Base-by-base conservation (phyloP, 768 basidiomycete species). In the Coprinopsis strossmayeri region DNA sequence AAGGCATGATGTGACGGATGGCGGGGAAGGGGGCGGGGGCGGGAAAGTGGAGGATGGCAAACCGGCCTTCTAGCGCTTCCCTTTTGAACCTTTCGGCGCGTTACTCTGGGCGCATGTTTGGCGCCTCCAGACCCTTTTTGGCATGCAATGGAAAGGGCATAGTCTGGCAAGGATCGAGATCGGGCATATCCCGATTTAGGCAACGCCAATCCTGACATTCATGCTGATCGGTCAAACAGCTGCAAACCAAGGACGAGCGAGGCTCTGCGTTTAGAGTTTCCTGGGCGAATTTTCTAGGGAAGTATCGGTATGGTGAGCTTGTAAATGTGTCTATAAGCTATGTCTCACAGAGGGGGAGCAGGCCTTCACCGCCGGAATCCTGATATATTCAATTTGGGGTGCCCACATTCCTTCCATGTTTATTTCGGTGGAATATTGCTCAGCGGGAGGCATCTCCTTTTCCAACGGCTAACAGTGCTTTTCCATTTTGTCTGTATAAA, bases 41-140 rank as follows among this genome's bases (percentile, higher is more conserved):
- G 26, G 50, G 50, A 46, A 30, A 41, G 34, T 13, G 44, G 20
- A 15, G 41, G 21, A 35, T 12, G 28, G 39, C n/a, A 28, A 25
- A 27, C 27, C 39, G 25, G 50, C 34, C 44, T 39, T 27, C 21
- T 45, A 35, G 28, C 42, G 32, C 39, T 46, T 35, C 45, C 41
- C 48, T 51, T 51, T 51, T 51, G 44, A 51, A 51, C 26, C 44
- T 32, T 20, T 45, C 28, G 43, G 38, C 44, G 37, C 45, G 37
- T 32, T 34, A 13, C 13, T 40, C 35, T 39, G 37, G 24, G 35
- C 37, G 28, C 34, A 24, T 51, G 44, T 51, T 51, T 51, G 50
- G 44, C 50, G 23, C 28, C 28, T 32, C 43, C 28, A 42, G 23
- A 32, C 44, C 18, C 45, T 46, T 46, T 38, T 25, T 18, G 43